A percentile compares a stretch with the other conserved stretches of the same genome.
Conservation (phyloP, 768 basidiomycete genomes). For the Lactarius pseudohatsudake region DNA sequence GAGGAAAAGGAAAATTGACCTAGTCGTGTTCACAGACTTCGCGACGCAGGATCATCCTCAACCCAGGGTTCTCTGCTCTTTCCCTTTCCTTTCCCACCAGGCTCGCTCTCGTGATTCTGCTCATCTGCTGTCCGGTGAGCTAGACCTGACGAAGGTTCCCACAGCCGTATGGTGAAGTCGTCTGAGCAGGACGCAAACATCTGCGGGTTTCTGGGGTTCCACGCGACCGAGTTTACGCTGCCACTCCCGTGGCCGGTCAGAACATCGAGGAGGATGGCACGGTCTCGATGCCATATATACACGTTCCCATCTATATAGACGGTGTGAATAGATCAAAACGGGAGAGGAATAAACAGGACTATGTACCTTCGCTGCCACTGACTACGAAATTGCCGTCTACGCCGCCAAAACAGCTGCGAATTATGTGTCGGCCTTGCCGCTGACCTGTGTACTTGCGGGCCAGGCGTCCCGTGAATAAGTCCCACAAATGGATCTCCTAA, state of each 20-base stretch:
- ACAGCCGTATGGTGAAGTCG: slow-evolving; percentile 87
- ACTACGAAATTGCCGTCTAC: slow-evolving; percentile 84
- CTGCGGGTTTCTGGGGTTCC: slow-evolving; percentile 86
- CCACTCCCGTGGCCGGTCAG: slow-evolving; percentile 85
- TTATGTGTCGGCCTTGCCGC: slow-evolving; percentile 77
- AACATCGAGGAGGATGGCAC: slow-evolving; percentile 80
- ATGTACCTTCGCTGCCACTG: slow-evolving; percentile 91
- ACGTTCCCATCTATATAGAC: slow-evolving; percentile 68
- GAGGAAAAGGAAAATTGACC: slow-evolving; percentile 11
- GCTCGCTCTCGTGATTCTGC: slow-evolving; percentile 23
- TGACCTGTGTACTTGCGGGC: slow-evolving; percentile 86
- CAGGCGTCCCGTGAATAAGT: slow-evolving; percentile 65
- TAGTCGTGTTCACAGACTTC: slow-evolving; percentile 26
- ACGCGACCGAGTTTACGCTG: slow-evolving; percentile 93
- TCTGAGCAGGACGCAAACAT: slow-evolving; percentile 98
- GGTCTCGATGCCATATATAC: slow-evolving; percentile 93
- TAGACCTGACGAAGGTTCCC: slow-evolving; percentile 55
- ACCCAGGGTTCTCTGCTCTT: slow-evolving; percentile 53
- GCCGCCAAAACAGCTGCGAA: slow-evolving; percentile 94
- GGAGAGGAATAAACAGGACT: slow-evolving; percentile 12
- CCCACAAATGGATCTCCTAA: slow-evolving; percentile 90
- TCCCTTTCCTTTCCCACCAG: slow-evolving; percentile 62
- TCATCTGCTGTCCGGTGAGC: slow-evolving; percentile 12
- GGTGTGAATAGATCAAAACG: slow-evolving; percentile 14
- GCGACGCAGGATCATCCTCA: slow-evolving; percentile 31